Conservation (phyloP, 257 asterid species). For the Vinca minor region DNA sequence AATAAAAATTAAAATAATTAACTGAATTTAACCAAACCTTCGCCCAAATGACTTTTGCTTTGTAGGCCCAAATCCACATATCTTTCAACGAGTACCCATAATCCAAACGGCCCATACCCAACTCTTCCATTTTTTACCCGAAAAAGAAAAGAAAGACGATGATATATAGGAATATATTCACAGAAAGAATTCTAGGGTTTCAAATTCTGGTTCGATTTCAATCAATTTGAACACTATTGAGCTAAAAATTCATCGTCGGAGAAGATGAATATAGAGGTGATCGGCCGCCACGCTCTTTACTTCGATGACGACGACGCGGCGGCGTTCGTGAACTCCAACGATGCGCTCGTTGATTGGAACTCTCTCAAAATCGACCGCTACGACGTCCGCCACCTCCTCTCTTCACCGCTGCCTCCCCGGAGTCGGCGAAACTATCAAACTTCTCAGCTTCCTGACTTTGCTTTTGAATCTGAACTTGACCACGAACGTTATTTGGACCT, state of each 20-base stretch:
- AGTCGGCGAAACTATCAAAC: constrained; percentile 34
- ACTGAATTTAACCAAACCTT: too few relatives aligned
- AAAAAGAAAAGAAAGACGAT: too few relatives aligned
- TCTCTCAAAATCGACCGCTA: constrained; percentile 88
- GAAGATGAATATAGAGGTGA: constrained; percentile 63
- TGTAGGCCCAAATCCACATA: too few relatives aligned
- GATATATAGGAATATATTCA: too few relatives aligned
- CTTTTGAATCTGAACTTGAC: constrained; percentile 51
- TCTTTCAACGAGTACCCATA: too few relatives aligned
- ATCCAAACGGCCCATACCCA: too few relatives aligned
- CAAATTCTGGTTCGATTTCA: not conserved
- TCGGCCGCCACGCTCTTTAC: constrained; percentile 75
- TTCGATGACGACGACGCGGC: constrained; percentile 86
- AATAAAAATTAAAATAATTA: too few relatives aligned
- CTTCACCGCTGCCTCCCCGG: constrained; percentile 71
- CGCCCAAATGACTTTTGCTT: too few relatives aligned
- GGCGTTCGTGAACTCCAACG: constrained; percentile 73
- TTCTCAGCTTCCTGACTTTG: constrained; percentile 22
- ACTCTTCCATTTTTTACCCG: too few relatives aligned
- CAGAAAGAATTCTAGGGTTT: constrained; percentile 4
- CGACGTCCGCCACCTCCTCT: constrained; percentile 94
- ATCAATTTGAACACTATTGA: not conserved
- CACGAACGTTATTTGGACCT: constrained; percentile 80
- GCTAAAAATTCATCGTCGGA: not conserved
- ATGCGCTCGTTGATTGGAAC: constrained; percentile 91